A percentile compares a stretch with the other conserved stretches of the same genome.
phyloP scores from a whole-genome alignment of 768 basidiomycete genomes.

The Termitomyces sp. region DNA sequence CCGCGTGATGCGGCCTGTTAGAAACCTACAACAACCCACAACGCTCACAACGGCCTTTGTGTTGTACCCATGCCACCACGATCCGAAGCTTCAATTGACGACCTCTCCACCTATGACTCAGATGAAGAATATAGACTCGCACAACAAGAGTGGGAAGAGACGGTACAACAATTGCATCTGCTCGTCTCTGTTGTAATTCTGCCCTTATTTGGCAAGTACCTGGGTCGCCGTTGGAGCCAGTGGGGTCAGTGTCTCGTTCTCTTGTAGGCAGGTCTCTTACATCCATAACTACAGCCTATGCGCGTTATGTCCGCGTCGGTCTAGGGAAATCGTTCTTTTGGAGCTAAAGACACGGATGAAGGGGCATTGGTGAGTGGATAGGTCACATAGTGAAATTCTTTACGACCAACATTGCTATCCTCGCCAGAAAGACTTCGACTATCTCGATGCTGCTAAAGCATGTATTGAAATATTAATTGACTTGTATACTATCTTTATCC shows the following conservation, averaged over 20 bases:
- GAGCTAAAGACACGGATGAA: slow-evolving; percentile 19
- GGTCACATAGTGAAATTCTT: not conserved
- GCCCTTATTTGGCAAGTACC: slow-evolving; percentile 83
- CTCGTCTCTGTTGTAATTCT: slow-evolving; percentile 75
- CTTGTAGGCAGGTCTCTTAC: not conserved
- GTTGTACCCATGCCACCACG: slow-evolving; percentile 48
- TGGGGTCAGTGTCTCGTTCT: slow-evolving; percentile 52
- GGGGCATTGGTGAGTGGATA: not conserved
- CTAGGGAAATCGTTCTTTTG: slow-evolving; percentile 60
- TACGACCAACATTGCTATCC: not conserved
- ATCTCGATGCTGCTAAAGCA: not conserved
- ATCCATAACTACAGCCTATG: slow-evolving; percentile 45
- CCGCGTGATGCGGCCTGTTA: not conserved
- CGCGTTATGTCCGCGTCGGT: slow-evolving; percentile 64
- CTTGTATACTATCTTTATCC: slow-evolving; percentile 2
- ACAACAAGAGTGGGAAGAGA: slow-evolving; percentile 93
- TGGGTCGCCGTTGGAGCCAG: slow-evolving; percentile 81
- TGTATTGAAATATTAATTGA: not conserved
- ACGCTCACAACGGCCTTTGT: too few species aligned
- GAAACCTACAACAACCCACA: not conserved
- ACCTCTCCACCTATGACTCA: slow-evolving; percentile 50
- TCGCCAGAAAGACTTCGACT: not conserved
- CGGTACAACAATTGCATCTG: slow-evolving; percentile 76
- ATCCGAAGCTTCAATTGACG: slow-evolving; percentile 60
- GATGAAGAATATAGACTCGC: slow-evolving; percentile 72